A percentile compares a stretch with the other conserved stretches of the same genome.
Evolutionary conservation across 1,284 basidiomycete species (phyloP).

Genomic region (Puccinia novopanici): DNA sequence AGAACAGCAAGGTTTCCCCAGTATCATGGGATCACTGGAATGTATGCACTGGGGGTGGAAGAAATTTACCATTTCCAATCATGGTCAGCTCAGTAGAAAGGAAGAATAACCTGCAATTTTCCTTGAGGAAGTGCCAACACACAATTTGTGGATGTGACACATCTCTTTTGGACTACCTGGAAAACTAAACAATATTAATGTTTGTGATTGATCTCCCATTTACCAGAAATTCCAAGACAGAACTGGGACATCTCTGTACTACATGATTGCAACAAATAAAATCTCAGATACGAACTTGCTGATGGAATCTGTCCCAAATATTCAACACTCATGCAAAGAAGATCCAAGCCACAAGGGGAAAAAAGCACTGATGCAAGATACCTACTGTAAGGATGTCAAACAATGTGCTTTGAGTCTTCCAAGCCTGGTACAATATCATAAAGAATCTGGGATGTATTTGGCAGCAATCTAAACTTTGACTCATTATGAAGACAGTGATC

Average conservation of each 20-base stretch:
- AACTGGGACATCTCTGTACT: no score
- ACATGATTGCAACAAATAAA: no score
- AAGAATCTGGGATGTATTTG: not conserved
- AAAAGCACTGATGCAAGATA: not conserved
- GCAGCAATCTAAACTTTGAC: not conserved
- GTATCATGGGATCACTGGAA: no score
- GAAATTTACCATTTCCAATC: not conserved
- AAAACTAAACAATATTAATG: no score
- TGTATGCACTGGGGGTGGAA: not conserved
- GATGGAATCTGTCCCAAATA: no score
- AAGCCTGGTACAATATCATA: not conserved
- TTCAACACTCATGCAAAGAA: no score
- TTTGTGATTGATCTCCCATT: no score
- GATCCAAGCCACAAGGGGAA: not conserved
- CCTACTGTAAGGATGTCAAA: not conserved
- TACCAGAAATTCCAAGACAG: not conserved
- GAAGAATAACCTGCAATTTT: not conserved
- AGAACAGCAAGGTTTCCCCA: not conserved
- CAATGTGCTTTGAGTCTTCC: not conserved
- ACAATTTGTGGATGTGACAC: slow-evolving; percentile 7
- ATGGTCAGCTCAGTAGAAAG: not conserved
- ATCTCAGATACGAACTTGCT: no score
- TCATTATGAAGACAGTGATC: not conserved
- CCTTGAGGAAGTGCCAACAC: not conserved
- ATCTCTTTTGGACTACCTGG: not conserved